phyloP scores from a whole-genome alignment of 2,329 filamentous ascomycete genomes.

The Stagonosporopsis rhizophila region DNA sequence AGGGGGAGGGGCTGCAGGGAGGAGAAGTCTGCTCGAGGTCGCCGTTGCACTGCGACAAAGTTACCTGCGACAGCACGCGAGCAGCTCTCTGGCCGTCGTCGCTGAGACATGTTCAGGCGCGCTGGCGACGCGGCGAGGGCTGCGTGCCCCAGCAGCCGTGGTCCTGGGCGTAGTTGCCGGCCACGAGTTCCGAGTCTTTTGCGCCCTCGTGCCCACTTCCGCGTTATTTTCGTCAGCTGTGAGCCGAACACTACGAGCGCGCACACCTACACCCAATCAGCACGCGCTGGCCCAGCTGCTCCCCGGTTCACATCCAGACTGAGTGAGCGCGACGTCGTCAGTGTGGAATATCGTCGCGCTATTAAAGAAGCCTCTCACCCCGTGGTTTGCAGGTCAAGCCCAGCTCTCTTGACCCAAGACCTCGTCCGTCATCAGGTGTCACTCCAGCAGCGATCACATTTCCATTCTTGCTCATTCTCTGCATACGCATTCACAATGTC shows the following conservation, averaged over 20 bases:
- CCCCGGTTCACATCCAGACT: conserved; percentile 34
- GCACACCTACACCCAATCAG: conserved; percentile 35
- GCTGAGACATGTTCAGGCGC: conserved; percentile 17
- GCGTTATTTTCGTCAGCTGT: conserved; percentile 40
- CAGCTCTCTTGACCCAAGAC: conserved; percentile 60
- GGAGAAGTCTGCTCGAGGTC: neutral
- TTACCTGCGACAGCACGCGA: conserved; percentile 4
- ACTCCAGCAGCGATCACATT: conserved; percentile 65
- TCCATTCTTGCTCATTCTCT: conserved; percentile 64
- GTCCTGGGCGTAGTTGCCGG: conserved; percentile 26
- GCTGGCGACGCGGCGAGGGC: conserved; percentile 1
- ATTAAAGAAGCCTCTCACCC: conserved; percentile 49
- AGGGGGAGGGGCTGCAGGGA: conserved; percentile 5
- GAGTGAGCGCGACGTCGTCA: conserved; percentile 37
- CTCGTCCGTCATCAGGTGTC: conserved; percentile 64
- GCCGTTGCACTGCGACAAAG: conserved; percentile 4
- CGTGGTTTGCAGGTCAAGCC: conserved; percentile 47
- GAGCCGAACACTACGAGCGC: conserved; percentile 32
- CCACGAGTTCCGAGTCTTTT: conserved; percentile 28
- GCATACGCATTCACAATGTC: conserved; percentile 48
- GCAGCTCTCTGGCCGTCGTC: neutral
- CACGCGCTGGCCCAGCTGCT: conserved; percentile 25
- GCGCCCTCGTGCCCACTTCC: conserved; percentile 29
- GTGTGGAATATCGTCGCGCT: conserved; percentile 38
- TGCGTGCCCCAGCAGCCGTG: conserved; percentile 16